These are phyloP conservation scores for Taphrina pruni DNA, from an alignment of 1,139 yeast genomes.

Conservation along the genomic window DNA sequence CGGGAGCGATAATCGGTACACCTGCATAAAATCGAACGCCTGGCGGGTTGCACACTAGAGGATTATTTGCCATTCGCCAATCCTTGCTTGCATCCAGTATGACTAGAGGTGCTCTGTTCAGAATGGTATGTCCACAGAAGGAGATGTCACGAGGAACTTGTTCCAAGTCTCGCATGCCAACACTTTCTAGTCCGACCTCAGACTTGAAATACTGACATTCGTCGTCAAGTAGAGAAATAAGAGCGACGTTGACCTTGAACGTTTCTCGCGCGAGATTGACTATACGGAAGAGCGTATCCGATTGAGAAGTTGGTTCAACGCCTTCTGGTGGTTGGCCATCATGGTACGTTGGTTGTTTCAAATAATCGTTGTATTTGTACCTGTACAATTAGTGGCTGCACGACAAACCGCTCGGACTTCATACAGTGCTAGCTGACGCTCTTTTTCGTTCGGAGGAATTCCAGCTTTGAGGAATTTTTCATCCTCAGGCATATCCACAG, in stretches of 20 bases:
- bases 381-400: background rate
- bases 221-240: constrained; percentile 37
- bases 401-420: background rate
- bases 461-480: constrained; percentile 35
- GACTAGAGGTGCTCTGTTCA: constrained; percentile 44
- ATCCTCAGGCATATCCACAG: constrained; percentile 38
- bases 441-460: constrained; percentile 30
- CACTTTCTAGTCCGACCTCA: constrained; percentile 32
- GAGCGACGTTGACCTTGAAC: constrained; percentile 34
- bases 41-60: constrained; percentile 45
- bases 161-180: constrained; percentile 32
- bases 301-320: constrained; percentile 22
- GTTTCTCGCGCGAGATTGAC: constrained; percentile 38
- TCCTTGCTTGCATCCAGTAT: constrained; percentile 45
- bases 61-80: constrained; percentile 46
- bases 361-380: constrained; percentile 28
- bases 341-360: constrained; percentile 28
- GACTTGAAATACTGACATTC: constrained; percentile 41
- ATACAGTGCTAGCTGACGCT: constrained; percentile 32
- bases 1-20: constrained; percentile 45
- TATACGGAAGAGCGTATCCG: constrained; percentile 38
- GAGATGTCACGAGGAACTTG: constrained; percentile 44
- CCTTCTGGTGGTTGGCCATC: constrained; percentile 33
- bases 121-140: constrained; percentile 45
- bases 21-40: constrained; percentile 46